These are phyloP conservation scores for Irpex sp. DNA, from an alignment of 1,284 basidiomycete genomes.

Conservation along the genomic window DNA sequence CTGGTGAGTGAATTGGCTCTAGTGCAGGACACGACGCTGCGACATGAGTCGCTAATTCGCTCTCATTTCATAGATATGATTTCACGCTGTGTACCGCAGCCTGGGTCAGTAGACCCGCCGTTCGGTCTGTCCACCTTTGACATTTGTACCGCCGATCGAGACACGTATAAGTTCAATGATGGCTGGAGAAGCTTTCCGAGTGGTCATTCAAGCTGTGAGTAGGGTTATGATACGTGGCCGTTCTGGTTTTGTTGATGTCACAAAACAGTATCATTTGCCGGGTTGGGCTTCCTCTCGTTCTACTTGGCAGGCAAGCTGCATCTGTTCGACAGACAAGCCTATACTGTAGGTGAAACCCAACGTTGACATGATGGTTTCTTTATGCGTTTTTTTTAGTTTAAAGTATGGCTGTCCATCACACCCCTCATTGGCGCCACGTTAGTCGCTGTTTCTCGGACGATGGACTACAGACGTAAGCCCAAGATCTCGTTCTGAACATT, in stretches of 20 bases:
- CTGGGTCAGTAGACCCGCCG: constrained; percentile 62
- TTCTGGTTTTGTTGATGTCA: neutral
- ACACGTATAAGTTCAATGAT: constrained; percentile 61
- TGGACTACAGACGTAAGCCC: constrained; percentile 79
- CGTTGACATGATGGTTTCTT: neutral
- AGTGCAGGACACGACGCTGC: too few species aligned
- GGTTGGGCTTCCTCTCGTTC: constrained; percentile 85
- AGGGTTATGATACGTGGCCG: constrained; percentile 14
- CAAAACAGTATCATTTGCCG: constrained; percentile 80
- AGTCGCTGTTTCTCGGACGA: constrained; percentile 88
- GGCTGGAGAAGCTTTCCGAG: constrained; percentile 95
- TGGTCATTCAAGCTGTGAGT: constrained; percentile 81
- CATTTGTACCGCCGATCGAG: constrained; percentile 72
- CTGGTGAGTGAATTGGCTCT: constrained; percentile 41
- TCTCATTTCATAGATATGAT: constrained; percentile 56
- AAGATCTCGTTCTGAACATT: neutral
- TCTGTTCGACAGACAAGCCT: constrained; percentile 80
- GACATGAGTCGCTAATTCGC: too few species aligned
- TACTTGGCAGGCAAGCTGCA: constrained; percentile 93
- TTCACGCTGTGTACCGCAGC: constrained; percentile 75
- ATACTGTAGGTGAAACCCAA: constrained; percentile 50
- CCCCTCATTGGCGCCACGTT: constrained; percentile 81
- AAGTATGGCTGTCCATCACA: constrained; percentile 79
- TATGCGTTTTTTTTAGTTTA: constrained; percentile 44
- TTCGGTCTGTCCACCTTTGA: constrained; percentile 73